Base-by-base conservation (phyloP, 192 early-diverging fungal species). In the Gonapodya prolifera region DNA sequence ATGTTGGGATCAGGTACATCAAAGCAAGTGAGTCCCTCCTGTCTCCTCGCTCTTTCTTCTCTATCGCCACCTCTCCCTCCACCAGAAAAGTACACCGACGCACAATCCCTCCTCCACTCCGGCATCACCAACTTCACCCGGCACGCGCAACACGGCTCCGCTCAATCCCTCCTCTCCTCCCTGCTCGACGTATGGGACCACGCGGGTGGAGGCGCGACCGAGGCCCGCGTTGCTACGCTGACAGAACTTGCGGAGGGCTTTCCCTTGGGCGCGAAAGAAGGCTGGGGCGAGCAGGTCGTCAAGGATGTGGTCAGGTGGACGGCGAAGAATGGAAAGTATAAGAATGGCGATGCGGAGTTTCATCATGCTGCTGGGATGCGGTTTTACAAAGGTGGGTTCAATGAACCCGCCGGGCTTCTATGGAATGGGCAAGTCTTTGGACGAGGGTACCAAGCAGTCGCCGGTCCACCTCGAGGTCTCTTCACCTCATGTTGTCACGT, bases 101-200 rank as follows among this genome's bases (percentile, higher is more conserved):
- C 94, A 1, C 87, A 94, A 71, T 85, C 91, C 2, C 86, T 98
- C 1, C 83, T 97, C 32, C 89, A 92, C 80, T 86, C 91, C 32
- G 96, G 96, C 1, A 90, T 92, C 0, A 78, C 90, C 18, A 87
- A 89, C 31, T 88, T 98, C 74, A 83, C 93, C 76, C 85, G 91
- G 77, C 90, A 93, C 82, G 86, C 91, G 78, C 96, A 98, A 80
- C 84, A 84, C n/a, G n/a, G n/a, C n/a, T n/a, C n/a, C n/a, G n/a
- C n/a, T n/a, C n/a, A n/a, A n/a, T n/a, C n/a, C n/a, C n/a, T n/a
- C n/a, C n/a, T n/a, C n/a, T n/a, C n/a, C n/a, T n/a, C n/a, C n/a
- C n/a, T n/a, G n/a, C n/a, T n/a, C n/a, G n/a, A n/a, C n/a, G n/a
- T n/a, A n/a, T n/a, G n/a, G n/a, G n/a, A n/a, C n/a, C n/a, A n/a